A percentile compares a stretch with the other conserved stretches of the same genome.
Evolutionary conservation across 73 alveolate species (phyloP).

Genomic region (Tetrahymena borealis): DNA sequence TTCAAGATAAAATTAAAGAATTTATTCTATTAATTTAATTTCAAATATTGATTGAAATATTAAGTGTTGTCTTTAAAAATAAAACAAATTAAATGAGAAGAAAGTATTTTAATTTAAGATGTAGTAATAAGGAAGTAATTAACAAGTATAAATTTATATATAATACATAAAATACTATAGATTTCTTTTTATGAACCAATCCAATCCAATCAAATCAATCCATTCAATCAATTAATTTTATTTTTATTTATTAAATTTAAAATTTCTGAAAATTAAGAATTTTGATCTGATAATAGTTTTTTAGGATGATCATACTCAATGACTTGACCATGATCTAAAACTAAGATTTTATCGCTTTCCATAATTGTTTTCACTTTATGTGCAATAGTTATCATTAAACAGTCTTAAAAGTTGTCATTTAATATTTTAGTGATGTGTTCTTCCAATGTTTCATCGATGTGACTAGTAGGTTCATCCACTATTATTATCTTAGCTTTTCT

Average conservation of each 20-base stretch:
- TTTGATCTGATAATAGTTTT: constrained; percentile 17
- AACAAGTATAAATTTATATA: no score
- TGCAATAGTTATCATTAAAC: constrained; percentile 58
- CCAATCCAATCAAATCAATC: no score
- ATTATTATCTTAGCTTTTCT: constrained; percentile 52
- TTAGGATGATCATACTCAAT: constrained; percentile 55
- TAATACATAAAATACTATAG: no score
- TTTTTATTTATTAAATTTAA: constrained; percentile 11
- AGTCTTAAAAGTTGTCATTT: constrained; percentile 40
- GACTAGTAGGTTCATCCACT: constrained; percentile 74
- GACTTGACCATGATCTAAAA: constrained; percentile 51
- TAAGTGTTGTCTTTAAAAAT: no score
- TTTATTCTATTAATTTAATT: no score
- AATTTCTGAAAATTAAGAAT: constrained; percentile 48
- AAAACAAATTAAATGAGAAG: no score
- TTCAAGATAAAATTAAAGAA: no score
- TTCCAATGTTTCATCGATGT: constrained; percentile 59
- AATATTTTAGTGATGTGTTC: constrained; percentile 4
- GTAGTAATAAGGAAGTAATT: no score
- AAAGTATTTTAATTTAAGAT: no score
- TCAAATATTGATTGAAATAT: no score
- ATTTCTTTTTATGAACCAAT: no score
- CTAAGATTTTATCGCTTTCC: constrained; percentile 55
- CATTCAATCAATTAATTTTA: not conserved
- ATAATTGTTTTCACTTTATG: constrained; percentile 58